Evolutionary conservation across 257 asterid genomes (phyloP).

Genomic region (Solanum acaule): DNA sequence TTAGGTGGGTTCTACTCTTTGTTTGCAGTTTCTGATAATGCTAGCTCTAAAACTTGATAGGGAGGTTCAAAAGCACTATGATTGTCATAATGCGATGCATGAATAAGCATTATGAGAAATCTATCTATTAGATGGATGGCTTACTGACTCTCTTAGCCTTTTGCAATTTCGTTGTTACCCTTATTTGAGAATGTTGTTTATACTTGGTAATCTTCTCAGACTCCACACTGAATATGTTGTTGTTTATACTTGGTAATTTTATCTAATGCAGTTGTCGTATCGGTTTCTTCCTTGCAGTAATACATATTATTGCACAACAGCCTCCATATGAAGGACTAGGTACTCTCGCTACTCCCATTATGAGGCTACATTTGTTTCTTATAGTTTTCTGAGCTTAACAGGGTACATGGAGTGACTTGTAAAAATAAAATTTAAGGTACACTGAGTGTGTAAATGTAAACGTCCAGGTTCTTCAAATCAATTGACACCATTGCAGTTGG

Average conservation of each 20-base stretch:
- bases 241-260: not conserved
- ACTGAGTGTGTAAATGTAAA: not conserved
- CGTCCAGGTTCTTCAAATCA: constrained; percentile 59
- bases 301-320: constrained; percentile 62
- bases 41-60: not conserved
- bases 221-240: not conserved
- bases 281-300: constrained; percentile 34
- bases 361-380: not conserved
- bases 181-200: not conserved
- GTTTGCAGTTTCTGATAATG: not conserved
- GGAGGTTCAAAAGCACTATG: not conserved
- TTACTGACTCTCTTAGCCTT: not conserved
- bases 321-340: constrained; percentile 69
- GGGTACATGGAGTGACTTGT: not conserved
- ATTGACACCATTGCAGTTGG: constrained; percentile 87
- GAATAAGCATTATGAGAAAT: not conserved
- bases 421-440: not conserved
- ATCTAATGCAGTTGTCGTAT: not conserved
- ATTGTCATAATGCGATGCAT: not conserved
- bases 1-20: constrained; percentile 45
- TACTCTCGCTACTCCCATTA: constrained; percentile 7
- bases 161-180: not conserved
- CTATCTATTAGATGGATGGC: not conserved
- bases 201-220: not conserved
- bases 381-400: not conserved